phyloP scores from a whole-genome alignment of 352 stramenopile species.

The Phytophthora uliginosa region DNA sequence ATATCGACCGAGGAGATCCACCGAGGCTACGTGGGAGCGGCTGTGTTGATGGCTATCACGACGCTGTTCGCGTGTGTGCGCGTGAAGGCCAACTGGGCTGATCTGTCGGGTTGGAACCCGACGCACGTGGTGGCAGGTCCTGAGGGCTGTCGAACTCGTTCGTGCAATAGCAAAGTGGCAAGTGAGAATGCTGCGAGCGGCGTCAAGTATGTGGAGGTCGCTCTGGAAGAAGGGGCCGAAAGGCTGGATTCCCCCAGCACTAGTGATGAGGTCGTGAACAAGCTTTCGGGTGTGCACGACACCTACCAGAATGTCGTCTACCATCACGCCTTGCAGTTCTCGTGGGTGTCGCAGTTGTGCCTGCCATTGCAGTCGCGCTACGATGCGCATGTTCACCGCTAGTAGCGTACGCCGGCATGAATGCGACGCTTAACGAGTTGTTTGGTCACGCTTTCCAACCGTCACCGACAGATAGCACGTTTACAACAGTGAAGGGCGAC shows the following conservation, averaged over 20 bases:
- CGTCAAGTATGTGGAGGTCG: constrained; percentile 15
- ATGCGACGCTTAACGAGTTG: constrained; percentile 27
- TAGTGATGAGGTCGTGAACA: not conserved
- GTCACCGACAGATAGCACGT: constrained; percentile 9
- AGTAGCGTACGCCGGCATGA: constrained; percentile 17
- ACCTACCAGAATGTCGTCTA: not conserved
- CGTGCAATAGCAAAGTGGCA: not conserved
- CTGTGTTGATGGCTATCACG: constrained; percentile 18
- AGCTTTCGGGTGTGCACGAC: not conserved
- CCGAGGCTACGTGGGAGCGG: constrained; percentile 28
- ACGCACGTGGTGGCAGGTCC: constrained; percentile 4
- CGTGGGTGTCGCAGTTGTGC: not conserved
- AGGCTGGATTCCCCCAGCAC: not conserved
- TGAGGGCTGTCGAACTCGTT: too few species aligned
- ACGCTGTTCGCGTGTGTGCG: constrained; percentile 15
- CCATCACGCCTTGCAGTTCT: not conserved
- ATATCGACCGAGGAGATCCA: constrained; percentile 43
- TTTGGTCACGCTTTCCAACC: constrained; percentile 23
- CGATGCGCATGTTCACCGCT: constrained; percentile 13
- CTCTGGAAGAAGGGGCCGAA: constrained; percentile 14
- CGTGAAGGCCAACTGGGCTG: constrained; percentile 2
- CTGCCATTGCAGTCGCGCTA: constrained; percentile 17
- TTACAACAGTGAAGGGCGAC: constrained; percentile 16
- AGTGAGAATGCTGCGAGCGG: not conserved
- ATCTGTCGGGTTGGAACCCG: constrained; percentile 25